Evolutionary conservation across 352 stramenopile species (phyloP), one percentile per base, ranked within the genome.

Genomic region (Globisporangium orthogonon): DNA sequence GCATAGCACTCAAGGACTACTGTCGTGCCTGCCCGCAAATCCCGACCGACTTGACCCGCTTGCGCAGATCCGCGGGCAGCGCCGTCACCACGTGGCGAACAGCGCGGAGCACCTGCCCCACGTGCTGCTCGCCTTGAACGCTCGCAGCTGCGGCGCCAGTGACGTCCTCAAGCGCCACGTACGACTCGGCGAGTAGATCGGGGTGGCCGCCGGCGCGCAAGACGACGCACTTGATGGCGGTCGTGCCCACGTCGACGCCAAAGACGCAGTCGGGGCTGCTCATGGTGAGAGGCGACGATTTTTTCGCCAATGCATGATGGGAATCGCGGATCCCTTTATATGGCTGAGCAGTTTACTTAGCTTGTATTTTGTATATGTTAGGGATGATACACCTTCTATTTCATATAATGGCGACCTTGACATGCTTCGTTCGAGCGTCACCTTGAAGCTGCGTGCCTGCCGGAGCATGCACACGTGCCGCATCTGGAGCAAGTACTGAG

Each of bases 201-300:
- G 58, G 64, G 33, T 7, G 49, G 4, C 6, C 15, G 10, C 37
- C 14, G 14, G 41, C 50, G 61, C 74, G 67, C 50, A 89, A 72
- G 23, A 91, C 29, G 47, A 73, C 76, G 58, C 76, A 89, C 60
- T 94, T 94, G 51, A 94, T 67, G 5, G 83, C 81, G 1, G 78
- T 91, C 15, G 83, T 91, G 52, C 83, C 83, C 17, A 94, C 71
- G 57, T 94, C 83, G 23, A 94, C 18, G 4, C 83, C 83, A 28
- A 91, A 75, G 0, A 80, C 15, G 46, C 50, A 54, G 18, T 9
- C 46, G 18, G 46, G 17, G n/a, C 11, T 11, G 7, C 7, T 4
- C 43, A 48, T 48, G 43, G 4, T 3, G n/a, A n/a, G n/a, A n/a
- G n/a, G n/a, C n/a, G n/a, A n/a, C n/a, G n/a, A n/a, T n/a, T n/a